Evolutionary conservation across 1,284 basidiomycete genomes (phyloP).

Genomic region (Trichosporon coremiiforme): DNA sequence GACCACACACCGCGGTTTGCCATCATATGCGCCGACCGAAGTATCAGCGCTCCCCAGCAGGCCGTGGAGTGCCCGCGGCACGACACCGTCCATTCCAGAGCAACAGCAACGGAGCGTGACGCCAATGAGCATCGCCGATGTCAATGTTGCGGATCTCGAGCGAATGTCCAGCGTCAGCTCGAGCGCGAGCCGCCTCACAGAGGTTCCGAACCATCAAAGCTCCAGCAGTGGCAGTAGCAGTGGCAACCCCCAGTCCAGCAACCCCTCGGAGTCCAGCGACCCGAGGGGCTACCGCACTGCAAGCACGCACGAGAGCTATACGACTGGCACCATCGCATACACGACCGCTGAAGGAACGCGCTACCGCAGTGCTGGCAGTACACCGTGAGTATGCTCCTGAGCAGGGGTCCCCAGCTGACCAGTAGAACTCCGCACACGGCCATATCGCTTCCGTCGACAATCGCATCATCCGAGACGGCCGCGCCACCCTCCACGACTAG

Average conservation of each 20-base stretch:
- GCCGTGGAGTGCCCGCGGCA: background rate
- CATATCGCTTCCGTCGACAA: background rate
- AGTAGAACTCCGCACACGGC: slow-evolving; percentile 5
- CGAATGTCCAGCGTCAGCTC: slow-evolving; percentile 7
- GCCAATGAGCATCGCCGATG: background rate
- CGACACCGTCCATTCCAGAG: background rate
- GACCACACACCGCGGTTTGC: slow-evolving; percentile 6
- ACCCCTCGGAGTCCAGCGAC: background rate
- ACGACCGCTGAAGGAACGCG: slow-evolving; percentile 2
- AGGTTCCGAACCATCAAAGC: background rate
- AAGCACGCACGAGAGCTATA: background rate
- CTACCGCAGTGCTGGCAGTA: background rate
- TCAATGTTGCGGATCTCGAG: slow-evolving; percentile 20
- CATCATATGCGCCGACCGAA: background rate
- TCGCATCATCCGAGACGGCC: background rate
- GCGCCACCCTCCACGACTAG: background rate
- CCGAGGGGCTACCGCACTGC: background rate
- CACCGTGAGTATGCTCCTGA: background rate
- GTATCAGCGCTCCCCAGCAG: background rate
- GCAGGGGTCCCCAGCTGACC: background rate
- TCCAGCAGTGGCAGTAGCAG: background rate
- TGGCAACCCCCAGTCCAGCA: background rate
- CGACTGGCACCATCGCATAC: background rate
- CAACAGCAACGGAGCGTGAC: background rate
- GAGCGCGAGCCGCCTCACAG: background rate